phyloP scores from a whole-genome alignment of 352 stramenopile species.

The Phytopythium cucurbitacearum region DNA sequence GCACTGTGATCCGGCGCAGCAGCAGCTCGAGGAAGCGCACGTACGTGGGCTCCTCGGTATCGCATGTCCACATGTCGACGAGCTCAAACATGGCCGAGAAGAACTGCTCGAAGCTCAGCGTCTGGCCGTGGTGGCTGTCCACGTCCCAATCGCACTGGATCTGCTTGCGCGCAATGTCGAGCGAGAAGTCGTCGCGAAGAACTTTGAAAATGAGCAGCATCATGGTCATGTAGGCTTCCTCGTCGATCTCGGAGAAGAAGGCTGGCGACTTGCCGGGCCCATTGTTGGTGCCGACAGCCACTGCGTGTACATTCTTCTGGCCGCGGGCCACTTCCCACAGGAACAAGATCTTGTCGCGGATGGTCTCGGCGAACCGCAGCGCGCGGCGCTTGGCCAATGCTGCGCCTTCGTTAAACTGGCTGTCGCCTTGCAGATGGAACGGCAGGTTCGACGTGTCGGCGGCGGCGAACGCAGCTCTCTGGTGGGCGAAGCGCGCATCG shows the following conservation, averaged over 20 bases:
- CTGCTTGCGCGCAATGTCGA: constrained; percentile 46
- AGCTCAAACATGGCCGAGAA: constrained; percentile 69
- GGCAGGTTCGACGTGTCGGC: constrained; percentile 30
- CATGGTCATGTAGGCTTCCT: constrained; percentile 60
- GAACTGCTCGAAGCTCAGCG: constrained; percentile 60
- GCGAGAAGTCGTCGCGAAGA: constrained; percentile 62
- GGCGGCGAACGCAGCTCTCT: constrained; percentile 29
- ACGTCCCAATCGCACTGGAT: constrained; percentile 80
- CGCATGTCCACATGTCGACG: constrained; percentile 80
- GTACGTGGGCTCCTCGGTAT: constrained; percentile 67
- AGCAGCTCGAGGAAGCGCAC: constrained; percentile 62
- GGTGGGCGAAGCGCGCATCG: constrained; percentile 69
- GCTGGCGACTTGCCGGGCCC: not conserved
- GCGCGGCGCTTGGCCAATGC: constrained; percentile 47
- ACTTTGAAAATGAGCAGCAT: constrained; percentile 84
- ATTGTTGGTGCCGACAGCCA: constrained; percentile 1
- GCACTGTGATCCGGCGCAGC: constrained; percentile 56
- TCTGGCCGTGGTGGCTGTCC: constrained; percentile 56
- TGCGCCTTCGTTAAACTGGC: constrained; percentile 57
- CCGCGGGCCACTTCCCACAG: constrained; percentile 60
- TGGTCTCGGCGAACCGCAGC: constrained; percentile 39
- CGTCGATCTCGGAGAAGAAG: constrained; percentile 28
- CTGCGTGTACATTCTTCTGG: constrained; percentile 26
- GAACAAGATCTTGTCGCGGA: constrained; percentile 48
- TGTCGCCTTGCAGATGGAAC: constrained; percentile 74